phyloP scores from a whole-genome alignment of 2,329 filamentous ascomycete species.

The Fusarium incarnatum region DNA sequence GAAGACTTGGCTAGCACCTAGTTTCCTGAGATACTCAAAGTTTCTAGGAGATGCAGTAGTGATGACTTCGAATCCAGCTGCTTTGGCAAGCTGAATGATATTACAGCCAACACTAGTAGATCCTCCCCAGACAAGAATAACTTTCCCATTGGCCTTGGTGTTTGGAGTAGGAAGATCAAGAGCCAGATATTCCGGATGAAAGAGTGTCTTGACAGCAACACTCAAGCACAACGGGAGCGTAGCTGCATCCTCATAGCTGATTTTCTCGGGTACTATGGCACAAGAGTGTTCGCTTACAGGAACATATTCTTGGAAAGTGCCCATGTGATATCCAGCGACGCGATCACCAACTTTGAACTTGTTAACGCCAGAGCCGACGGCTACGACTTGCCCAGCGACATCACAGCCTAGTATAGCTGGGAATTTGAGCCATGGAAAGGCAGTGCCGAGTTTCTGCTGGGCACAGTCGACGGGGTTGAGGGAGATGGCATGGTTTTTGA shows the following conservation, averaged over 20 bases:
- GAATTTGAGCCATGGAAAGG: constrained; percentile 24
- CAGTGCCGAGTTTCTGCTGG: constrained; percentile 13
- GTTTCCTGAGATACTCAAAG: constrained; percentile 16
- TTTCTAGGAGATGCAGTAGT: constrained; percentile 18
- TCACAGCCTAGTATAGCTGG: constrained; percentile 19
- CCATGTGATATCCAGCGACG: not conserved
- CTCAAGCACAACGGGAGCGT: constrained; percentile 8
- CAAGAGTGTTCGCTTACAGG: constrained; percentile 6
- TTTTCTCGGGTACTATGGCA: not conserved
- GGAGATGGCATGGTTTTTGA: constrained; percentile 13
- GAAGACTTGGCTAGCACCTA: constrained; percentile 10
- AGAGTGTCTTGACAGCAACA: constrained; percentile 20
- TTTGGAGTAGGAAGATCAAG: constrained; percentile 2
- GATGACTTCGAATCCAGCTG: constrained; percentile 16
- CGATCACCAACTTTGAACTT: constrained; percentile 14
- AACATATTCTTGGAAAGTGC: constrained; percentile 15
- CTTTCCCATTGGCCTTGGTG: not conserved
- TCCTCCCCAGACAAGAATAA: constrained; percentile 17
- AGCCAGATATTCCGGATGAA: constrained; percentile 14
- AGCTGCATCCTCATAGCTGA: constrained; percentile 2
- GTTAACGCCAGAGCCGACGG: not conserved
- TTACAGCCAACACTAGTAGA: constrained; percentile 26
- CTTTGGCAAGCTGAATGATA: constrained; percentile 13
- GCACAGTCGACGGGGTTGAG: constrained; percentile 18
- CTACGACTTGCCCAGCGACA: constrained; percentile 9